phyloP scores from a whole-genome alignment of 2,329 filamentous ascomycete genomes.

The Botryosphaeria dothidea region DNA sequence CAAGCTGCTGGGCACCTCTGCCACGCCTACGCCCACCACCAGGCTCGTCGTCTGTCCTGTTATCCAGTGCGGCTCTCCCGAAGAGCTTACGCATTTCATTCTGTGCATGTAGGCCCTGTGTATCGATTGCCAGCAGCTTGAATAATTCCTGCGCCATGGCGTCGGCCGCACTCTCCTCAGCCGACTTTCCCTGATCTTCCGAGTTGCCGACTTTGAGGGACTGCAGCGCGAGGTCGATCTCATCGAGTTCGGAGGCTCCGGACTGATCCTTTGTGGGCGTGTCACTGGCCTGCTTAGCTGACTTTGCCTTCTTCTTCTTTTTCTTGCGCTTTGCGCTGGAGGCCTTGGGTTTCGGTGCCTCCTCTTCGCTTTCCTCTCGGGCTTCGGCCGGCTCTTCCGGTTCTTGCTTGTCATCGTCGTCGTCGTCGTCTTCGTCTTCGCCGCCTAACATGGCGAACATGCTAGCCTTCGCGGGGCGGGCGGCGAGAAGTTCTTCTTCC shows the following conservation, averaged over 20 bases:
- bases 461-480: slow-evolving; percentile 40
- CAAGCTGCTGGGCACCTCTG: slow-evolving; percentile 57
- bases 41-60: slow-evolving; percentile 52
- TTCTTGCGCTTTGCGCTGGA: slow-evolving; percentile 49
- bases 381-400: slow-evolving; percentile 22
- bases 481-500: slow-evolving; percentile 36
- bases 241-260: slow-evolving; percentile 50
- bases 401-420: slow-evolving; percentile 34
- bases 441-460: slow-evolving; percentile 49
- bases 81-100: slow-evolving; percentile 88
- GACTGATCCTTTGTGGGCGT: slow-evolving; percentile 48
- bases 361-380: slow-evolving; percentile 23
- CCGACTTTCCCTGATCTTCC: slow-evolving; percentile 29
- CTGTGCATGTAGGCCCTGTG: slow-evolving; percentile 75
- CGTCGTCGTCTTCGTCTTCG: slow-evolving; percentile 39
- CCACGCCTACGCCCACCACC: slow-evolving; percentile 56
- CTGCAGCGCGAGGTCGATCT: slow-evolving; percentile 66
- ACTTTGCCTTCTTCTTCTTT: slow-evolving; percentile 61
- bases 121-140: slow-evolving; percentile 62
- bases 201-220: slow-evolving; percentile 32
- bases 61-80: slow-evolving; percentile 63
- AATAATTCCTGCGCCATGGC: slow-evolving; percentile 51
- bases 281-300: neutral
- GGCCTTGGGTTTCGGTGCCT: slow-evolving; percentile 33
- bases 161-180: slow-evolving; percentile 28